Percentiles rank a stretch among this genome's conserved stretches.
These are phyloP conservation scores for Zygotorulaspora danielsina DNA, from an alignment of 805 yeast genomes.

Conservation along the genomic window DNA sequence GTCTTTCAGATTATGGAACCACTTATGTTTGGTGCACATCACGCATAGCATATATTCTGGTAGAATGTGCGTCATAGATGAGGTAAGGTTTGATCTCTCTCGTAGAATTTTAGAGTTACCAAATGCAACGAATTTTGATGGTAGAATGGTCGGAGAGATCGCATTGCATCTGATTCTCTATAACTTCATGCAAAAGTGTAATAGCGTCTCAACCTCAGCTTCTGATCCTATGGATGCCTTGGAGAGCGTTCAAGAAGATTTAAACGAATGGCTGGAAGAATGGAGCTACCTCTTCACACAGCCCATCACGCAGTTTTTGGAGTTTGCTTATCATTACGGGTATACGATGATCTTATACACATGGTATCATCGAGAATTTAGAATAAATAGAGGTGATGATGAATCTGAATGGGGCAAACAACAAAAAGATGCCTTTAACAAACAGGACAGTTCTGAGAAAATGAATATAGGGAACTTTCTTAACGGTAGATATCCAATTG, in stretches of 20 bases:
- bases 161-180: constrained; percentile 49
- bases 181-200: constrained; percentile 46
- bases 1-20: constrained; percentile 64
- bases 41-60: constrained; percentile 65
- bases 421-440: background rate
- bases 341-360: constrained; percentile 45
- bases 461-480: constrained; percentile 11
- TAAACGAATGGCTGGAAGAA: constrained; percentile 58
- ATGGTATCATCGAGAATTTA: constrained; percentile 18
- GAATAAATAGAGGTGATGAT: background rate
- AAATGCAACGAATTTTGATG: constrained; percentile 71
- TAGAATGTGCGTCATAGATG: constrained; percentile 58
- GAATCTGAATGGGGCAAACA: background rate
- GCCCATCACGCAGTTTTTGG: constrained; percentile 70
- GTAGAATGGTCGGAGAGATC: constrained; percentile 76
- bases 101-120: constrained; percentile 52
- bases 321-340: constrained; percentile 62
- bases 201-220: constrained; percentile 15
- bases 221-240: constrained; percentile 36
- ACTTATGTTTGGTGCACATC: constrained; percentile 61
- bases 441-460: constrained; percentile 5
- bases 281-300: constrained; percentile 69
- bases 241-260: constrained; percentile 36
- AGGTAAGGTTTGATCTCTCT: constrained; percentile 53
- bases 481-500: constrained; percentile 16